Evolutionary conservation across 306 rosid species (phyloP), one percentile per base, ranked within the genome.

Genomic region (Rosa chinensis): DNA sequence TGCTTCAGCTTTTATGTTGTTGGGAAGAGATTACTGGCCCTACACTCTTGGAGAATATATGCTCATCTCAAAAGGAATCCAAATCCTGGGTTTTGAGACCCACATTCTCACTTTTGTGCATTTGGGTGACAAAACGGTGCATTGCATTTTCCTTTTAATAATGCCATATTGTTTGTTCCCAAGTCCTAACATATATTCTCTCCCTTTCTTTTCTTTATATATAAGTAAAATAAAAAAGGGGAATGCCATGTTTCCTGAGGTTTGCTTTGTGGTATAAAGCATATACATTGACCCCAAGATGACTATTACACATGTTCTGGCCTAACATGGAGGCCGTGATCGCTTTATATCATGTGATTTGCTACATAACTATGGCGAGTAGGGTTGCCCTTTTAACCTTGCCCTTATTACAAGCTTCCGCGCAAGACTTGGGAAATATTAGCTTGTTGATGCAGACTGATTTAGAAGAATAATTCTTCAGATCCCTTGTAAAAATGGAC

Each of bases 31-130:
- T 52, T 28, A 64, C 18, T 70, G 56, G 44, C 68, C 72, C 69
- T 72, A 63, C 81, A 53, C 74, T 80, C 79, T 28, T 28, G 64
- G 70, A 64, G 91, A 85, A 89, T 81, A 85, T 81, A 81, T 91
- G 83, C 89, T 84, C 50, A 44, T 77, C 70, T 73, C 78, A 81
- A 86, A 79, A 77, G 77, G 82, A 87, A 77, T 49, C 71, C 44
- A 50, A 62, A 70, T 75, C 77, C 78, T 17, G 63, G 52, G 73
- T 77, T 37, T 56, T 49, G 61, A 81, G 85, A 50, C 78, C 77
- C 85, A 73, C 80, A 43, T 12, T 42, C 23, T 18, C 56, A 76
- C 44, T 74, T 53, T 44, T 25, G 43, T 23, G 66, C 77, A 43
- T 32, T 67, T 68, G 23, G 40, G 77, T 62, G 66, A 62, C 77